A percentile compares a stretch with the other conserved stretches of the same genome.
These are phyloP conservation scores for Sporopachydermia lactativora DNA, from an alignment of 805 yeast species.

Conservation along the genomic window DNA sequence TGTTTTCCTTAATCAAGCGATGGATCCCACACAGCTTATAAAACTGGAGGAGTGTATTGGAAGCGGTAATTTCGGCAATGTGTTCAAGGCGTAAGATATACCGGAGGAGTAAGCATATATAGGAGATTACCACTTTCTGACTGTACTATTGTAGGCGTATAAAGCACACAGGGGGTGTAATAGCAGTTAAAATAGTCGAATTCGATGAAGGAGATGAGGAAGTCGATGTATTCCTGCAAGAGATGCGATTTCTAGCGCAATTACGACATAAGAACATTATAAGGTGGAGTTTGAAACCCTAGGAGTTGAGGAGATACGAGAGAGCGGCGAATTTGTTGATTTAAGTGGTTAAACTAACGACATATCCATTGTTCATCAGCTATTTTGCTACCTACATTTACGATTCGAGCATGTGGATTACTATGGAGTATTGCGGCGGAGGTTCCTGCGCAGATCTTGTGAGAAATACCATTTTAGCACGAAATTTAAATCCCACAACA, in stretches of 20 bases:
- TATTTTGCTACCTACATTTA: slow-evolving; percentile 49
- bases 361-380: slow-evolving; percentile 1
- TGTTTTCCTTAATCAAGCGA: no score
- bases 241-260: slow-evolving; percentile 60
- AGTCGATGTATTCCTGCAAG: slow-evolving; percentile 55
- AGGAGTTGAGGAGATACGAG: background rate
- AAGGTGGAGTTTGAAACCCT: no score
- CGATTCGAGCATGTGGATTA: slow-evolving; percentile 68
- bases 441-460: slow-evolving; percentile 73
- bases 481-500: background rate
- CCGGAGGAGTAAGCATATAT: no score
- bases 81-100: slow-evolving; percentile 5
- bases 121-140: slow-evolving; percentile 15
- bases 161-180: slow-evolving; percentile 25
- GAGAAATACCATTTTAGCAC: no score
- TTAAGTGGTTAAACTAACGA: background rate
- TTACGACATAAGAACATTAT: slow-evolving; percentile 50
- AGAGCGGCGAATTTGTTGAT: background rate
- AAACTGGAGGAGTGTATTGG: background rate
- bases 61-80: background rate
- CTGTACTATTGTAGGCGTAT: slow-evolving; percentile 17
- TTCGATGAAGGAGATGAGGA: slow-evolving; percentile 72
- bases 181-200: slow-evolving; percentile 81
- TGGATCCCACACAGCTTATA: background rate
- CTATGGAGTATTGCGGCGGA: slow-evolving; percentile 93